A percentile compares a stretch with the other conserved stretches of the same genome.
Conservation (phyloP, 2,329 filamentous ascomycete genomes). For the Talaromyces pinophilus region DNA sequence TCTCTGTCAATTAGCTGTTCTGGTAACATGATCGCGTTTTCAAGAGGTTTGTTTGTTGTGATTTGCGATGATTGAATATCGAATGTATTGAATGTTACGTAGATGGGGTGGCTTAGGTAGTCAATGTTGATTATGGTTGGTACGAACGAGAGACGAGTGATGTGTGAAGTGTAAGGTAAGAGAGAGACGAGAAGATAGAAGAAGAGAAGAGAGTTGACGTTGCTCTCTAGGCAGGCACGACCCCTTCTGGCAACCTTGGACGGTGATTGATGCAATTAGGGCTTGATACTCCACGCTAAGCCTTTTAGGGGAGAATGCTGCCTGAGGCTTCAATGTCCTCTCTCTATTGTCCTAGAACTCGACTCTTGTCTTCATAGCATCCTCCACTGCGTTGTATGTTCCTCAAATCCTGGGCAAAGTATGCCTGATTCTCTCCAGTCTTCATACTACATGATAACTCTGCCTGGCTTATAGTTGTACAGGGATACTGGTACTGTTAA, state of each 20-base stretch:
- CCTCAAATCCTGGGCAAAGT: not conserved
- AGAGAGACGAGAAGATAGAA: not conserved
- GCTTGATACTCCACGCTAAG: not conserved
- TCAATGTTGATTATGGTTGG: not conserved
- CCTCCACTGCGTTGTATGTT: not conserved
- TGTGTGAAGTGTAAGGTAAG: not conserved
- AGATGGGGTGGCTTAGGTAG: not conserved
- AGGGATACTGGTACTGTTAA: not conserved
- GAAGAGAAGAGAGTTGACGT: not conserved
- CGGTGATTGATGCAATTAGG: not conserved
- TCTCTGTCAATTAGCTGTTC: no score
- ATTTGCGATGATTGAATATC: no score
- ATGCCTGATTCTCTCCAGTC: not conserved
- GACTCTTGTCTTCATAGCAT: not conserved
- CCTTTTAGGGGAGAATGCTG: not conserved
- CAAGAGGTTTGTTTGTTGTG: no score
- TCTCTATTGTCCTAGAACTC: not conserved
- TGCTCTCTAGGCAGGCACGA: not conserved
- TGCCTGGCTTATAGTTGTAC: not conserved
- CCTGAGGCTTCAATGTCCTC: not conserved
- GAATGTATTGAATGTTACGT: not conserved
- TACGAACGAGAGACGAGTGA: not conserved
- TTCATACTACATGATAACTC: not conserved
- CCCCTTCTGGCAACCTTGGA: not conserved
- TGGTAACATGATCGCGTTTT: no score